Base-by-base conservation (phyloP, 305 asterid species). In the Fraxinus baroniana region DNA sequence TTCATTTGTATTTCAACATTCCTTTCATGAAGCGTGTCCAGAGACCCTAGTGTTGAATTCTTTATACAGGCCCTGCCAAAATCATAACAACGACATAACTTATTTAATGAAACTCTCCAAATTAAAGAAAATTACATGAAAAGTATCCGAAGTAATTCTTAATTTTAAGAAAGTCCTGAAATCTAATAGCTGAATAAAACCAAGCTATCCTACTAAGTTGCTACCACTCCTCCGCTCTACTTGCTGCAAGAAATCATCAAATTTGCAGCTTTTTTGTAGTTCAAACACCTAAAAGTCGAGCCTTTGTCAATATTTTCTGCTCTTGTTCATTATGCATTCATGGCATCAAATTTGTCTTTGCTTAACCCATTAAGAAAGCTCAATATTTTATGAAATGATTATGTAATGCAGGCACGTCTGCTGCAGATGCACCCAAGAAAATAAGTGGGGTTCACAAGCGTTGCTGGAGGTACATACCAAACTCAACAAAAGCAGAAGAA, bases 371-470 rank as follows among this genome's bases (percentile, higher is more conserved):
- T 64, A 3, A 64, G 35, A 24, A 64, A 24, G 35, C 5, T 5
- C 41, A 17, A 52, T 13, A 5, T 12, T 70, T 70, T 28, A 81
- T 73, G 33, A 32, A 60, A 52, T 44, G 36, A 17, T 52, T 79
- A 57, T 71, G 1, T 0, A 37, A 36, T 85, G 82, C 88, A 91
- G 93, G 94, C 76, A 68, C 80, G 79, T 87, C 91, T 20, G 77
- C 84, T 70, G 94, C 89, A 22, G 91, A 88, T 0, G 88, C 86
- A 7, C 90, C 93, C 76, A 91, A 91, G 88, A 91, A 91, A 87
- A 91, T 91, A 36, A 91, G 93, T 15, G 94, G 94, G 12, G 94
- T 83, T 55, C 85, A 83, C 82, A 83, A 85, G 78, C 85, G 87
- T 39, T 82, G 82, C 83, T 89, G 92, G 92, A 88, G 86, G 75